A percentile compares a stretch with the other conserved stretches of the same genome.
Evolutionary conservation across 148 eudicot species (phyloP).

Genomic region (Arbutus unedo): DNA sequence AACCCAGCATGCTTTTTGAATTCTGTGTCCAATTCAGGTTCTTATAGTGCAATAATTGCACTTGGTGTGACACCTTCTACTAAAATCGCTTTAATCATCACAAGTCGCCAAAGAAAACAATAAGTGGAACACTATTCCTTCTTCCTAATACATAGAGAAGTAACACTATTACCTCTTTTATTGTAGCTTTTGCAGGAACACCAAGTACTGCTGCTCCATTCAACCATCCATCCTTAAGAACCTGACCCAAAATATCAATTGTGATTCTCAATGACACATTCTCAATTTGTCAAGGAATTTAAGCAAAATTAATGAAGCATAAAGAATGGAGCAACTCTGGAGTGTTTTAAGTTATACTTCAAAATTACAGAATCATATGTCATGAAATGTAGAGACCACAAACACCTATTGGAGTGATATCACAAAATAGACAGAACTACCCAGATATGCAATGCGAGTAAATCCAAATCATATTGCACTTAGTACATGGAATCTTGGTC

Average conservation of each 20-base stretch:
- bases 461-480: not conserved
- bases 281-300: not conserved
- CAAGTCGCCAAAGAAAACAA: not conserved
- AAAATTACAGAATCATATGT: not conserved
- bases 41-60: not conserved
- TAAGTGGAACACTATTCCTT: not conserved
- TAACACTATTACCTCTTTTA: conserved; percentile 66
- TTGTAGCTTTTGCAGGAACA: conserved; percentile 95
- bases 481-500: not conserved
- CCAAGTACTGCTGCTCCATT: conserved; percentile 99
- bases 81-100: not conserved
- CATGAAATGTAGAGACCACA: too few relatives aligned
- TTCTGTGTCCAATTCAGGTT: not conserved
- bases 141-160: not conserved
- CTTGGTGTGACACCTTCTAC: not conserved
- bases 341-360: not conserved
- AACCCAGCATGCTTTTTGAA: not conserved
- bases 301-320: not conserved
- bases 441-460: not conserved
- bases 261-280: not conserved
- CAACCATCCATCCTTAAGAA: conserved; percentile 74
- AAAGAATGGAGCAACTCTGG: not conserved
- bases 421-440: too few relatives aligned
- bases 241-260: conserved; percentile 36
- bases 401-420: not conserved